Base-by-base conservation (phyloP, 257 asterid genomes). In the Perilla frutescens region DNA sequence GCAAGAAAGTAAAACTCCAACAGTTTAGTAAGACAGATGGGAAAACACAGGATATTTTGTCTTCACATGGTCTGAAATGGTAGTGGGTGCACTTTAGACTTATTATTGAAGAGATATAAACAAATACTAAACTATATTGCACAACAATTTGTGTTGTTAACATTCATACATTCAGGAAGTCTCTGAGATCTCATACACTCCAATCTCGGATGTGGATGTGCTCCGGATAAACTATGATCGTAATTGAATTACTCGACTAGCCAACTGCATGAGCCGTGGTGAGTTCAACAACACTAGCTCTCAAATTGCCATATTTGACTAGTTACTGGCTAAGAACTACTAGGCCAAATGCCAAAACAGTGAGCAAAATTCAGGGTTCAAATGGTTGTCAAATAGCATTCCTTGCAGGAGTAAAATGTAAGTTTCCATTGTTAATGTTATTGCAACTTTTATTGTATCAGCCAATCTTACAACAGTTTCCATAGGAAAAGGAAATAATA, bases 31-130 rank as follows among this genome's bases (percentile, higher is more conserved):
- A 49, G 64, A 71, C 63, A 71, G 73, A 49, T 64, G 43, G 62
- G 45, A 65, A 51, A 31, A 65, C 71, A 40, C 40, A 73, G 14
- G 67, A 67, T 72, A 44, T 63, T 62, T 77, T 71, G 77, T 71
- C 66, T 31, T 54, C 15, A 57, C 75, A 78, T 72, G 71, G 50
- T 72, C 70, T 51, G 9, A 66, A 70, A 45, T 48, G 40, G 40
- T 45, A 65, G 70, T 44, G 68, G 40, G 57, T 73, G 77, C 57
- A 48, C 50, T 45, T 34, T 12, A 62, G 39, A 58, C 14, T 3
- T 69, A 39, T 55, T 56, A 62, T 62, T 62, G 47, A 8, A 76
- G 31, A 56, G 47, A 34, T 20, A 37, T 61, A 61, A 64, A 74
- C 37, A 76, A 37, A 76, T 63, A 4, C 4, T 48, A 44, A 20